Percentiles rank a stretch among this genome's conserved stretches.
Evolutionary conservation across 805 yeast species (phyloP).

Genomic region (Danielozyma ontarioensis): DNA sequence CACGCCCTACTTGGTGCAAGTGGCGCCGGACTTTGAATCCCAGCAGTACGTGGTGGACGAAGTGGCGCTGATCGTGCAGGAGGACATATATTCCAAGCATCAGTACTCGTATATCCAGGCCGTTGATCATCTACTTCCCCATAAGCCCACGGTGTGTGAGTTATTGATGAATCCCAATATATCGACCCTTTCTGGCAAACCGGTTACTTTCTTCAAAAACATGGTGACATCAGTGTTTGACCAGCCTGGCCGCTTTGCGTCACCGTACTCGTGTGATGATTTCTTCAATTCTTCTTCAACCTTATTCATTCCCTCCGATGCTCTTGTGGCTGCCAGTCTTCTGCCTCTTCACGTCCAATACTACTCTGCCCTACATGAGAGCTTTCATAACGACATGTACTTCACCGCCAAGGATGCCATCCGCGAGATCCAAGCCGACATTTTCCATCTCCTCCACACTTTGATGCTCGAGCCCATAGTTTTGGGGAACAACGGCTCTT

Average conservation of each 20-base stretch:
- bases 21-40: slow-evolving; percentile 21
- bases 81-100: slow-evolving; percentile 53
- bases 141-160: slow-evolving; percentile 30
- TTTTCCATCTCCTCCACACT: slow-evolving; percentile 18
- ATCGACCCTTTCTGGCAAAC: slow-evolving; percentile 5
- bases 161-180: slow-evolving; percentile 19
- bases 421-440: slow-evolving; percentile 25
- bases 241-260: slow-evolving; percentile 18
- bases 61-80: slow-evolving; percentile 46
- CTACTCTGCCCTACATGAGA: slow-evolving; percentile 21
- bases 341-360: slow-evolving; percentile 22
- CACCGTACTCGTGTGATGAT: slow-evolving; percentile 29
- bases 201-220: background rate
- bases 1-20: slow-evolving; percentile 13
- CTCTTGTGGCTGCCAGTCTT: slow-evolving; percentile 17
- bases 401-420: slow-evolving; percentile 26
- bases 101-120: slow-evolving; percentile 69
- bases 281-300: slow-evolving; percentile 23
- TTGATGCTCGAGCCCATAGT: slow-evolving; percentile 22
- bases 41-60: slow-evolving; percentile 37
- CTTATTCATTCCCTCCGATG: slow-evolving; percentile 31
- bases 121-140: slow-evolving; percentile 41
- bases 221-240: slow-evolving; percentile 8
- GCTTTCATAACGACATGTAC: slow-evolving; percentile 10
- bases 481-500: slow-evolving; percentile 27